Evolutionary conservation across 1,284 basidiomycete genomes (phyloP).

Genomic region (Salmacisia buchloeana): DNA sequence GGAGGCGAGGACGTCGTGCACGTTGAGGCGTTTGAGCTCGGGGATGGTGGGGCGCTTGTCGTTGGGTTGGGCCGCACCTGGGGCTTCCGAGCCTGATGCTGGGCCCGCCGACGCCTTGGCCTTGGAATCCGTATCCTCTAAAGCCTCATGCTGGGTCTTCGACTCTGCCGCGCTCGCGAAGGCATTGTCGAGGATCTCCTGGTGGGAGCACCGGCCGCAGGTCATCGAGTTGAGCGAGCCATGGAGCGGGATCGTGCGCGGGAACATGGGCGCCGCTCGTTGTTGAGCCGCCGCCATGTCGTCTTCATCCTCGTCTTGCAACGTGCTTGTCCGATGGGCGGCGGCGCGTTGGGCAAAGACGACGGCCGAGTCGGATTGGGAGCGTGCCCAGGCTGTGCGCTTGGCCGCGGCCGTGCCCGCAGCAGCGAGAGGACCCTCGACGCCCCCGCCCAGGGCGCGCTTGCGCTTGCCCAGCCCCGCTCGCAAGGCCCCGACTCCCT

Average conservation of each 20-base stretch:
- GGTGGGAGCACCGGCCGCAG: conserved; percentile 56
- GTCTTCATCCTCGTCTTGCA: conserved; percentile 55
- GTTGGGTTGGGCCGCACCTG: not conserved
- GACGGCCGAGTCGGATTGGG: conserved; percentile 30
- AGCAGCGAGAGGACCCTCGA: not conserved
- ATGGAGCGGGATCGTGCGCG: conserved; percentile 82
- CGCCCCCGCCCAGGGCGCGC: not conserved
- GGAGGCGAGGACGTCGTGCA: conserved; percentile 27
- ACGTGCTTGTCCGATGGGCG: conserved; percentile 29
- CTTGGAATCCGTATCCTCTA: conserved; percentile 20
- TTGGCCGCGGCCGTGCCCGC: not conserved
- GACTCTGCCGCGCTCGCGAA: not conserved
- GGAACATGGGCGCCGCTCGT: conserved; percentile 48
- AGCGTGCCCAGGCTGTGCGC: not conserved
- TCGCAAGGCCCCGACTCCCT: conserved; percentile 1
- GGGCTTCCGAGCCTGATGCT: not conserved
- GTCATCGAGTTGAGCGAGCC: conserved; percentile 74
- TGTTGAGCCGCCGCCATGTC: conserved; percentile 12
- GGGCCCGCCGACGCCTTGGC: conserved; percentile 7
- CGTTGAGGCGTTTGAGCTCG: conserved; percentile 23
- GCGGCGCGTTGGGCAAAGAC: conserved; percentile 36
- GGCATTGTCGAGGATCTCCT: conserved; percentile 4
- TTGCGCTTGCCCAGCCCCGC: conserved; percentile 35
- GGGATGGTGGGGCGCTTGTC: conserved; percentile 16
- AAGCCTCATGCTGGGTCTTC: not conserved